These are phyloP conservation scores for Botrytis tulipae DNA, from an alignment of 2,329 filamentous ascomycete species.

Conservation along the genomic window DNA sequence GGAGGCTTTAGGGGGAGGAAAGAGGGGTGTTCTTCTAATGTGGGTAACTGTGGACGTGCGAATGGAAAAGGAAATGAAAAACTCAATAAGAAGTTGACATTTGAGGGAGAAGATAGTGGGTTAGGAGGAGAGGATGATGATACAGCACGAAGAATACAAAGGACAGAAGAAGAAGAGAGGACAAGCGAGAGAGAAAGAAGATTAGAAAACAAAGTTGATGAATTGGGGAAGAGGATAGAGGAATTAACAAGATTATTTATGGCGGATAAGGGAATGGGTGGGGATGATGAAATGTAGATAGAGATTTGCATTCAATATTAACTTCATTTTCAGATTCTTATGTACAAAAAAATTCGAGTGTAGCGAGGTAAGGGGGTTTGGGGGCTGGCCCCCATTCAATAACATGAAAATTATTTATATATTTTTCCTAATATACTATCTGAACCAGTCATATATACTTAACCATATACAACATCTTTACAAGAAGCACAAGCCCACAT, in stretches of 20 bases:
- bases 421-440: neutral
- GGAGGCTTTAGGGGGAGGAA: neutral
- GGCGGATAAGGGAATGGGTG: constrained; percentile 47
- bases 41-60: constrained; percentile 17
- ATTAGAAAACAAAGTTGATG: constrained; percentile 51
- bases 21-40: neutral
- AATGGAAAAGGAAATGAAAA: constrained; percentile 25
- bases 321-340: neutral
- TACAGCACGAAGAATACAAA: neutral
- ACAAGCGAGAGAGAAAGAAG: constrained; percentile 16
- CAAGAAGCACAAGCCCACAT: constrained; percentile 15
- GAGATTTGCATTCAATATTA: neutral
- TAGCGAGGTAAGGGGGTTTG: neutral
- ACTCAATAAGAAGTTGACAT: constrained; percentile 20
- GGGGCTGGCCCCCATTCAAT: neutral
- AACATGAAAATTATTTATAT: neutral
- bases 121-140: neutral
- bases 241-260: constrained; percentile 54
- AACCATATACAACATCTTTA: constrained; percentile 2
- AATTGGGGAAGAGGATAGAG: constrained; percentile 58
- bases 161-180: neutral
- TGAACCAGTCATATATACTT: neutral
- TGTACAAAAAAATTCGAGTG: neutral
- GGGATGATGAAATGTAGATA: constrained; percentile 14
- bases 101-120: constrained; percentile 21